Conservation (phyloP, 331 rosid genomes). For the Acacia pycnantha region DNA sequence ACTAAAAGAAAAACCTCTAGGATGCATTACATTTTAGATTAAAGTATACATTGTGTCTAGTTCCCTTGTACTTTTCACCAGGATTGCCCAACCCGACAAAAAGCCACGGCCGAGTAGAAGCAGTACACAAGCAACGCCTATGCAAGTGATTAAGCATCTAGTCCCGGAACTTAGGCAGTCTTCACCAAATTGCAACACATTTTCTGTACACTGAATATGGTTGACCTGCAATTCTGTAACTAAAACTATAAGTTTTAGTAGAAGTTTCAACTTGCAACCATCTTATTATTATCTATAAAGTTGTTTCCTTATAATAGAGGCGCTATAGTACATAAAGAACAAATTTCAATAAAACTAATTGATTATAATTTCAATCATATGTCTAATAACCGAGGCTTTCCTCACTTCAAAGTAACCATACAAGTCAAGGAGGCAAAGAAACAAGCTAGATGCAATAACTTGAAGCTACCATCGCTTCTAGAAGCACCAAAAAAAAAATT, state of each 20-base stretch:
- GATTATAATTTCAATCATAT: neutral
- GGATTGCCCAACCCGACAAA: constrained; percentile 87
- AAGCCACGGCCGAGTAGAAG: constrained; percentile 66
- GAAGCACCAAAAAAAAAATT: neutral
- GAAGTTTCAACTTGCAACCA: neutral
- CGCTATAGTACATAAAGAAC: neutral
- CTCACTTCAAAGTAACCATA: neutral
- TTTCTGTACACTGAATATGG: neutral
- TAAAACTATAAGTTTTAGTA: neutral
- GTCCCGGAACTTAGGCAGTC: neutral
- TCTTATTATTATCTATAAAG: neutral
- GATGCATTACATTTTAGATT: neutral
- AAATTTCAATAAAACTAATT: neutral
- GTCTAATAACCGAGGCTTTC: neutral
- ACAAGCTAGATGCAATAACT: neutral
- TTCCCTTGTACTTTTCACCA: constrained; percentile 77
- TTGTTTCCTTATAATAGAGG: neutral
- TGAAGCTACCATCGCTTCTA: neutral
- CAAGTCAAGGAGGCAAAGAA: neutral
- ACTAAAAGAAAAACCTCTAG: neutral
- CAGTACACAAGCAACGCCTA: constrained; percentile 49
- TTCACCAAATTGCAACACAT: neutral
- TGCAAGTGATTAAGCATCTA: constrained; percentile 51
- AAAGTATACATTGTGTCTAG: constrained; percentile 85
- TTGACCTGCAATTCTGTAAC: neutral